Conservation (phyloP, 169 alveolate genomes). For the Toxoplasma gondii region DNA sequence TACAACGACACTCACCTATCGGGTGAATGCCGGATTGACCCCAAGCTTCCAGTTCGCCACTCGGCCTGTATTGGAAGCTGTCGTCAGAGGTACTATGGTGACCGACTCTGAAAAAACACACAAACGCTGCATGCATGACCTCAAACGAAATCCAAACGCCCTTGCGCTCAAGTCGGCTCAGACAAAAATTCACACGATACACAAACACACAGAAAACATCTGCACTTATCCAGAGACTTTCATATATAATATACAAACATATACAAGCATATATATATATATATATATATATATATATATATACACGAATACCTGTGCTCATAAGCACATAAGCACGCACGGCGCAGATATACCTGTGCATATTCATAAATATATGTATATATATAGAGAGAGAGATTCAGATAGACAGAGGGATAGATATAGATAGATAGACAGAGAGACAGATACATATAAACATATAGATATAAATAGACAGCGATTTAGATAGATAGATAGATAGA, state of each 20-base stretch:
- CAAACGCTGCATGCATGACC: background rate
- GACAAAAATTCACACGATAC: background rate
- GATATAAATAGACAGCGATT: too few species aligned
- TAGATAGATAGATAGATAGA: too few species aligned
- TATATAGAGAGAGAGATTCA: background rate
- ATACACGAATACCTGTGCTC: background rate
- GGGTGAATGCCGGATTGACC: slow-evolving; percentile 80
- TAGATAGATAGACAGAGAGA: background rate
- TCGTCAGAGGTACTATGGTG: slow-evolving; percentile 97
- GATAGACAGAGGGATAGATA: background rate
- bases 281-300: background rate
- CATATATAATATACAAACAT: background rate
- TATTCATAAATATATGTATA: background rate
- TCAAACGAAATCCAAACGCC: background rate
- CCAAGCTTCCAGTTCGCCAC: slow-evolving; percentile 83
- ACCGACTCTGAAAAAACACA: slow-evolving; percentile 76
- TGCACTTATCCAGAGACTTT: too few species aligned
- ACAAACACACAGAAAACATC: too few species aligned
- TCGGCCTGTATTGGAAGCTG: slow-evolving; percentile 85
- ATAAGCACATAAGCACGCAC: background rate
- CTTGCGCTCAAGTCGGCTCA: background rate
- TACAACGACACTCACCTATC: slow-evolving; percentile 68
- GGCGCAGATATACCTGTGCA: background rate
- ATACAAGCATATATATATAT: background rate
- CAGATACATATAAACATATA: background rate